phyloP scores from a whole-genome alignment of 2,329 filamentous ascomycete genomes.

The Arthrobotrys conoides region DNA sequence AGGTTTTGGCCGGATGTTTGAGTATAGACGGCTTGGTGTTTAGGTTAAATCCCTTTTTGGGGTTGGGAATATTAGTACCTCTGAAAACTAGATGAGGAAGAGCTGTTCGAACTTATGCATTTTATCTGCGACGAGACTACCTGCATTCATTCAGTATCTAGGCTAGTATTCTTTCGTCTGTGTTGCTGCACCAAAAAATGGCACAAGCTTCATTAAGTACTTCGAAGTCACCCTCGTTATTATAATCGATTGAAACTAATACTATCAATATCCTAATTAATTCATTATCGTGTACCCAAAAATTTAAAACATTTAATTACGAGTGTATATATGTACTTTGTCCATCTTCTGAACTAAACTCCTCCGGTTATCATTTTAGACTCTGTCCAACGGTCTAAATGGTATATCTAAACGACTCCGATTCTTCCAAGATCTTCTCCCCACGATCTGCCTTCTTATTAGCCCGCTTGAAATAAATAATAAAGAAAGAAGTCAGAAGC shows the following conservation, averaged over 20 bases:
- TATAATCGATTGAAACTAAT: neutral
- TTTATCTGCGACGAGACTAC: too few relatives aligned
- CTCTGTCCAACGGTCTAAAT: slow-evolving; percentile 5
- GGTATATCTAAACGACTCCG: slow-evolving; percentile 35
- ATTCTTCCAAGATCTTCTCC: slow-evolving; percentile 40
- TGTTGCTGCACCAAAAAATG: slow-evolving; percentile 2
- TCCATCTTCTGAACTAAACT: neutral
- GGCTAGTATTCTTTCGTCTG: neutral
- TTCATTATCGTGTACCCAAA: neutral
- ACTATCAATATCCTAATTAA: neutral
- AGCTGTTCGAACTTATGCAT: too few relatives aligned
- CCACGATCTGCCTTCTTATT: slow-evolving; percentile 39
- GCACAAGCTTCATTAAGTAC: slow-evolving; percentile 2
- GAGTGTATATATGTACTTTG: too few relatives aligned
- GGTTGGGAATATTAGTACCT: too few relatives aligned
- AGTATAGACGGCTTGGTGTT: neutral
- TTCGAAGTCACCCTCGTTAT: too few relatives aligned
- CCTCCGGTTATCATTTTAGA: neutral
- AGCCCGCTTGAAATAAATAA: slow-evolving; percentile 25
- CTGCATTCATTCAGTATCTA: too few relatives aligned
- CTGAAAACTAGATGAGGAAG: too few relatives aligned
- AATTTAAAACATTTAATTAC: neutral
- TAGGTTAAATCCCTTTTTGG: neutral
- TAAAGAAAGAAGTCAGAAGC: neutral
- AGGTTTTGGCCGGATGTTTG: slow-evolving; percentile 67